phyloP scores from a whole-genome alignment of 2,329 filamentous ascomycete genomes.

The Neospermospora avenae region DNA sequence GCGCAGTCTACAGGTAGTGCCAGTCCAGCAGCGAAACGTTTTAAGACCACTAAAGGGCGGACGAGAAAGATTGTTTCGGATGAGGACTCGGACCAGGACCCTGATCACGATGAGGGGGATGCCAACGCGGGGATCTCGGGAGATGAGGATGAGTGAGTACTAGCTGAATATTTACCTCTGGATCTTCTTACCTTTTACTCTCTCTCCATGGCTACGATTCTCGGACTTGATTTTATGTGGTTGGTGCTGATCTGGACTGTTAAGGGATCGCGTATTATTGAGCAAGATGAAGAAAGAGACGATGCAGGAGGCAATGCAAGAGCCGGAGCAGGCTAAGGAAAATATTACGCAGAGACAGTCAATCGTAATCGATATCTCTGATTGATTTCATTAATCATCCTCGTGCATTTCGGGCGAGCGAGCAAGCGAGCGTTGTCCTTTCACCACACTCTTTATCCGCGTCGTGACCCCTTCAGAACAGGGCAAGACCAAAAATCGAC shows the following conservation, averaged over 20 bases:
- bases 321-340: too few species aligned
- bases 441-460: too few species aligned
- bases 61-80: neutral
- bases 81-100: conserved; percentile 3
- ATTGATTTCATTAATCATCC: neutral
- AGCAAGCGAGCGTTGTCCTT: too few species aligned
- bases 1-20: neutral
- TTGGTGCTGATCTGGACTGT: neutral
- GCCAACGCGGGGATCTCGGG: neutral
- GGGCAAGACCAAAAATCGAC: too few species aligned
- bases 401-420: too few species aligned
- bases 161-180: neutral
- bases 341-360: too few species aligned
- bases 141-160: conserved; percentile 9
- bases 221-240: neutral
- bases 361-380: neutral
- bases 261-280: neutral
- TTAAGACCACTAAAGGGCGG: neutral
- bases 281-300: neutral
- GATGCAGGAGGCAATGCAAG: too few species aligned
- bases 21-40: too few species aligned
- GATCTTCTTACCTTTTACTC: neutral
- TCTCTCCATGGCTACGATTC: neutral
- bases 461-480: too few species aligned
- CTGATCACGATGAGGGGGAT: conserved; percentile 3